Evolutionary conservation across 345 rosid species (phyloP).

Genomic region (Dovyalis caffra): DNA sequence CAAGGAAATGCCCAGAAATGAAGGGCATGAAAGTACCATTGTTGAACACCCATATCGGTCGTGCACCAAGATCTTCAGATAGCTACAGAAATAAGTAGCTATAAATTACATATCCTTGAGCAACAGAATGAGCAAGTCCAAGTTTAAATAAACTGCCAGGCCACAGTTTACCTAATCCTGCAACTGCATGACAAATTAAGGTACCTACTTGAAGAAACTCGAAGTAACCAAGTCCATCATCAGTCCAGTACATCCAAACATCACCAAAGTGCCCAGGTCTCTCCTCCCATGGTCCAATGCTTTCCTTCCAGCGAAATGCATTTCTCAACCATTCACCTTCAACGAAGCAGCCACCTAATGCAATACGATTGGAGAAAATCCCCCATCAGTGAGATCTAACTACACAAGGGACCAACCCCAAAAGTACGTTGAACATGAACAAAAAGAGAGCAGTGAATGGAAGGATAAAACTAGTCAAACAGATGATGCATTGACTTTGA

Average conservation of each 20-base stretch:
- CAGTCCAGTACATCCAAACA: conserved; percentile 98
- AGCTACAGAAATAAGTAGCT: conserved; percentile 49
- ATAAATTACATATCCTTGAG: conserved; percentile 8
- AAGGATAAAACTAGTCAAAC: background rate
- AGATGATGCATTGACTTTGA: background rate
- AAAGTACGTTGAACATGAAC: background rate
- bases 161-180: background rate
- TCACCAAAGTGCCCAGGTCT: conserved; percentile 97
- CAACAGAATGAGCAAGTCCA: conserved; percentile 9
- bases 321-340: conserved; percentile 97
- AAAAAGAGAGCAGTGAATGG: too few relatives aligned
- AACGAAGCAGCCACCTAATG: conserved; percentile 89
- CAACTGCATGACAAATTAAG: background rate
- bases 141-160: conserved; percentile 3
- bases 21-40: conserved; percentile 52
- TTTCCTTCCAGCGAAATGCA: conserved; percentile 95
- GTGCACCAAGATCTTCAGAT: conserved; percentile 80
- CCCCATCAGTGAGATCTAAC: background rate
- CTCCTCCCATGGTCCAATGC: conserved; percentile 95
- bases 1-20: background rate
- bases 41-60: conserved; percentile 94
- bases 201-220: conserved; percentile 83
- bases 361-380: conserved; percentile 12
- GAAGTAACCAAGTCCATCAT: conserved; percentile 83
- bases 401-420: background rate